Base-by-base conservation (phyloP, 2,329 filamentous ascomycete species). In the Nemania bipapillata region DNA sequence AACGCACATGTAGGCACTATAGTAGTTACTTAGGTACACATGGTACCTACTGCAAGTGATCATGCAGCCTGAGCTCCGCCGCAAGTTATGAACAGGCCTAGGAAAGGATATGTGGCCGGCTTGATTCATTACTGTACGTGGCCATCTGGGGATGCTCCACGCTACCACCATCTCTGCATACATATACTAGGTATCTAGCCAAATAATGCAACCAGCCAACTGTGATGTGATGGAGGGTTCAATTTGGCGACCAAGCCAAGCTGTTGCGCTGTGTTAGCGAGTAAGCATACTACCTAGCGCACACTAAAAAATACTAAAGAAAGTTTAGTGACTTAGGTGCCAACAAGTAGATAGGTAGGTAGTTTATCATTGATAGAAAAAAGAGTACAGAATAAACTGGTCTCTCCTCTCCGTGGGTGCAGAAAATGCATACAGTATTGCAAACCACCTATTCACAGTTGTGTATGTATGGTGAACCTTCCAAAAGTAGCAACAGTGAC, bases 111-210 rank as follows among this genome's bases (percentile, higher is more conserved):
- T 49, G 47, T 40, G 59, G 49, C 50, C 9, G 47, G 50, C 61
- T 63, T 59, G 12, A 63, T 42, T 63, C 60, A 60, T 60, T 68
- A 64, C 60, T 69, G 68, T 69, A 69, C 69, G 70, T 71, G 69
- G 65, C 62, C 66, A 60, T 40, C 57, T 52, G 59, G 28, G 54
- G 40, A 65, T 26, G 60, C 68, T 69, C 69, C 69, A 72, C 69
- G 69, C 56, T 5, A 45, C 56, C 37, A 55, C 58, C 63, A 54
- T 40, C 59, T 42, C 37, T 65, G 9, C 30, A 32, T 32, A 32
- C 30, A 9, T 9, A 32, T 49, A 12, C 32, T n/a, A n/a, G n/a
- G n/a, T n/a, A n/a, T 22, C 22, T 24, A n/a, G 47, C 28, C 40
- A 15, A 62, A 57, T 42, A 54, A 68, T 61, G 62, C 57, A 37